These are phyloP conservation scores for Ammopiptanthus mongolicus DNA, from an alignment of 306 rosid genomes.

Conservation along the genomic window DNA sequence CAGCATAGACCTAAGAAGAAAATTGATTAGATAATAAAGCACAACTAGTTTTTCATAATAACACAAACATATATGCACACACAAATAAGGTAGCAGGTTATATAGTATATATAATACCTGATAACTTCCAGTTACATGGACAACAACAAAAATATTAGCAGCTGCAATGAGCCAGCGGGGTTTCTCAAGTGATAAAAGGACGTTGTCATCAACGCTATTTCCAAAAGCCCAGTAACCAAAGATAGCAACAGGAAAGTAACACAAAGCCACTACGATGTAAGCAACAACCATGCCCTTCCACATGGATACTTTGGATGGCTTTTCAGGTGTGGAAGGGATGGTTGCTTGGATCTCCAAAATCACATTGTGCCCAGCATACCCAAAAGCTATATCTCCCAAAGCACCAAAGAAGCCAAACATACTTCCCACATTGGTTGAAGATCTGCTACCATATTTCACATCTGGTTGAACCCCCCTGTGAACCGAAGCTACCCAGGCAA, in stretches of 20 bases:
- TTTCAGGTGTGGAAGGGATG: slow-evolving; percentile 87
- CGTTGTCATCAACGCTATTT: slow-evolving; percentile 47
- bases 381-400: slow-evolving; percentile 68
- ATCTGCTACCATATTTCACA: slow-evolving; percentile 38
- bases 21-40: not conserved
- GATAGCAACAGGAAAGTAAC: slow-evolving; percentile 75
- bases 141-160: slow-evolving; percentile 73
- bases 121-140: slow-evolving; percentile 83
- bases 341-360: slow-evolving; percentile 93
- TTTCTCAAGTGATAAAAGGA: slow-evolving; percentile 57
- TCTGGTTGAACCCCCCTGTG: slow-evolving; percentile 45
- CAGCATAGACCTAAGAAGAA: slow-evolving; percentile 51
- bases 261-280: slow-evolving; percentile 61
- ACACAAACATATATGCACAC: not conserved
- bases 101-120: slow-evolving; percentile 38
- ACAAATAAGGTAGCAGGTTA: not conserved
- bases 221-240: slow-evolving; percentile 72
- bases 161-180: slow-evolving; percentile 66
- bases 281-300: slow-evolving; percentile 77
- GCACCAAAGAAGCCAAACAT: slow-evolving; percentile 52
- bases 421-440: slow-evolving; percentile 26
- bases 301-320: slow-evolving; percentile 84
- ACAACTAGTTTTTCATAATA: not conserved
- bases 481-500: slow-evolving; percentile 62
- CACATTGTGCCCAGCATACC: slow-evolving; percentile 79